phyloP scores from a whole-genome alignment of 163 green algal genomes.

The Scenedesmus sp. region DNA sequence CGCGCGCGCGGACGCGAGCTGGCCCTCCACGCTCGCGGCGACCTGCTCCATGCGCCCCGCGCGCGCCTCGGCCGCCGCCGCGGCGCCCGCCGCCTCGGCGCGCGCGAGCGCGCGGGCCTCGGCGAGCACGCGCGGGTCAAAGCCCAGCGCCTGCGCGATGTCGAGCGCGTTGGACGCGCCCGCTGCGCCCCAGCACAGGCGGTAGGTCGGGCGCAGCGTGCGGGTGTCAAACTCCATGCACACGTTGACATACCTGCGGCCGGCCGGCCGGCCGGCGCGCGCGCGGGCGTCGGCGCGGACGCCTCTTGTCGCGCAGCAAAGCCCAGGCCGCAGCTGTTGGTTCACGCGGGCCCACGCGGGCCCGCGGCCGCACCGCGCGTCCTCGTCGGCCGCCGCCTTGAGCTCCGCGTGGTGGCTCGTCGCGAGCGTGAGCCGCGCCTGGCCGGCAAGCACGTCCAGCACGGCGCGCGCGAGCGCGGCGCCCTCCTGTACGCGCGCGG shows the following conservation, averaged over 20 bases:
- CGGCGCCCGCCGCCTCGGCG: background rate
- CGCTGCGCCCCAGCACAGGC: conserved; percentile 76
- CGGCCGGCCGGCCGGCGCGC: too few species aligned
- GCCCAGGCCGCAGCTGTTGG: too few species aligned
- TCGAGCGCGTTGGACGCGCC: conserved; percentile 84
- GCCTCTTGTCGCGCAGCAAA: too few species aligned
- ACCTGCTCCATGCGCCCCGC: conserved; percentile 21
- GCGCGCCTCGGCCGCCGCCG: conserved; percentile 16
- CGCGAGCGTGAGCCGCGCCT: conserved; percentile 80
- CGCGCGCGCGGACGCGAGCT: background rate
- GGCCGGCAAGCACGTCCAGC: conserved; percentile 72
- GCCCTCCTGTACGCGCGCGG: conserved; percentile 86
- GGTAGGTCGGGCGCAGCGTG: conserved; percentile 88
- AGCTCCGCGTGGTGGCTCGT: conserved; percentile 82
- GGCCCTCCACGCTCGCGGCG: conserved; percentile 18
- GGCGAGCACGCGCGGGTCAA: conserved; percentile 24
- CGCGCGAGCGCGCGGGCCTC: conserved; percentile 16
- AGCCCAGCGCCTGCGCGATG: conserved; percentile 33
- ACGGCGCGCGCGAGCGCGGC: conserved; percentile 87
- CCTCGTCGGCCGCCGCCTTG: conserved; percentile 62
- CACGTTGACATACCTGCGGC: conserved; percentile 73
- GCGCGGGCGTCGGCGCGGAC: too few species aligned
- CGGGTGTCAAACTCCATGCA: conserved; percentile 88
- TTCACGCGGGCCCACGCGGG: too few species aligned
- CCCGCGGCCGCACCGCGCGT: conserved; percentile 57